Evolutionary conservation across 495 filamentous ascomycete genomes (phyloP).

Genomic region (Halenospora varia): DNA sequence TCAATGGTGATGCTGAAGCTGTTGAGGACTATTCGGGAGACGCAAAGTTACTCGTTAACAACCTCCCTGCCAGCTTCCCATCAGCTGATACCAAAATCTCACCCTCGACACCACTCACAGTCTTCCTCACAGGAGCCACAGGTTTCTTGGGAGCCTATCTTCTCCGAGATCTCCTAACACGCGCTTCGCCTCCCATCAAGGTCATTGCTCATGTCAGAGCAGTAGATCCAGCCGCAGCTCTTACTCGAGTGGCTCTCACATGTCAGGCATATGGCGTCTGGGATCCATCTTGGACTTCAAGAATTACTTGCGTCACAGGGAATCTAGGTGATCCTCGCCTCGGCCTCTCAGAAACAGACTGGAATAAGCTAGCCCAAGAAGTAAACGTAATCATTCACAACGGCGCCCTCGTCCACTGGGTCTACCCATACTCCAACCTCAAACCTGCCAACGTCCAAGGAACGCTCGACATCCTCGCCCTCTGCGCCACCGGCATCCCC

Average conservation of each 20-base stretch:
- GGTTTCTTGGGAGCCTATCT: slow-evolving; percentile 88
- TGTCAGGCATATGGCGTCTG: slow-evolving; percentile 76
- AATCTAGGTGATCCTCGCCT: slow-evolving; percentile 68
- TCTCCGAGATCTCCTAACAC: slow-evolving; percentile 65
- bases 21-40: slow-evolving; percentile 64
- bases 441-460: slow-evolving; percentile 74
- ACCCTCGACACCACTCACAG: slow-evolving; percentile 34
- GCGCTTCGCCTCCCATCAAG: slow-evolving; percentile 50
- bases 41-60: slow-evolving; percentile 50
- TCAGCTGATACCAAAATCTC: slow-evolving; percentile 32
- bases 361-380: slow-evolving; percentile 58
- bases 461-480: slow-evolving; percentile 70
- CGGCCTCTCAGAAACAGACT: slow-evolving; percentile 59
- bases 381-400: slow-evolving; percentile 88
- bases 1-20: slow-evolving; percentile 32
- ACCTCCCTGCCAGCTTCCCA: slow-evolving; percentile 41
- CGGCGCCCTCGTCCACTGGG: slow-evolving; percentile 85
- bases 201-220: slow-evolving; percentile 79
- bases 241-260: slow-evolving; percentile 48
- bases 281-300: slow-evolving; percentile 61
- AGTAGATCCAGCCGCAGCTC: slow-evolving; percentile 42
- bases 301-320: slow-evolving; percentile 65
- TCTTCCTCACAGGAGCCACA: slow-evolving; percentile 87
- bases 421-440: slow-evolving; percentile 73
- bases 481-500: slow-evolving; percentile 72